Percentiles rank a stretch among this genome's conserved stretches.
Evolutionary conservation across 805 yeast genomes (phyloP).

Genomic region (Torulaspora franciscae): DNA sequence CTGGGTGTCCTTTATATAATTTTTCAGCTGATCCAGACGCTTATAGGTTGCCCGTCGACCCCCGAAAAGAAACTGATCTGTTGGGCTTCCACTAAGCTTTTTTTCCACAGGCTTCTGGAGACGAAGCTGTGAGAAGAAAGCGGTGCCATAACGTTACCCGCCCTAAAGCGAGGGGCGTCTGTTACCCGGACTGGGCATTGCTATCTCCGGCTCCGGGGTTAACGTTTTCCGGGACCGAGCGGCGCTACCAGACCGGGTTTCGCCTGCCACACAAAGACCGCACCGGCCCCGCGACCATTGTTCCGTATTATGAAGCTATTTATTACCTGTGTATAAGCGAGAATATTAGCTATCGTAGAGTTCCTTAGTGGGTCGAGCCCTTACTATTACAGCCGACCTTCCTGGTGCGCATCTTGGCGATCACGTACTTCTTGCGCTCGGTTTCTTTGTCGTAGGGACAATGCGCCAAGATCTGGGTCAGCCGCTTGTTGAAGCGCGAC

Average conservation of each 20-base stretch:
- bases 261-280: no score
- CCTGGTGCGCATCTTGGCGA: constrained; percentile 11
- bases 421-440: constrained; percentile 13
- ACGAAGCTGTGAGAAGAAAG: no score
- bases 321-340: background rate
- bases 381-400: constrained; percentile 3
- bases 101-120: background rate
- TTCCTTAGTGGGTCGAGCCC: background rate
- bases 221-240: no score
- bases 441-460: constrained; percentile 23
- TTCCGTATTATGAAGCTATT: background rate
- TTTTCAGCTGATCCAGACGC: background rate
- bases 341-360: background rate
- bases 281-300: no score
- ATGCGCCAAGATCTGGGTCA: constrained; percentile 24
- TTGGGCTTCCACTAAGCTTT: background rate
- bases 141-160: background rate
- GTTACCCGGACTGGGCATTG: no score
- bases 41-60: background rate
- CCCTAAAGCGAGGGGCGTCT: background rate
- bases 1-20: background rate
- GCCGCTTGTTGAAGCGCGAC: constrained; percentile 40
- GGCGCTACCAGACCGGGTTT: no score
- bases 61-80: constrained; percentile 1
- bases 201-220: no score